These are phyloP conservation scores for Aspergillus niger DNA, from an alignment of 2,329 filamentous ascomycete genomes.

Conservation along the genomic window DNA sequence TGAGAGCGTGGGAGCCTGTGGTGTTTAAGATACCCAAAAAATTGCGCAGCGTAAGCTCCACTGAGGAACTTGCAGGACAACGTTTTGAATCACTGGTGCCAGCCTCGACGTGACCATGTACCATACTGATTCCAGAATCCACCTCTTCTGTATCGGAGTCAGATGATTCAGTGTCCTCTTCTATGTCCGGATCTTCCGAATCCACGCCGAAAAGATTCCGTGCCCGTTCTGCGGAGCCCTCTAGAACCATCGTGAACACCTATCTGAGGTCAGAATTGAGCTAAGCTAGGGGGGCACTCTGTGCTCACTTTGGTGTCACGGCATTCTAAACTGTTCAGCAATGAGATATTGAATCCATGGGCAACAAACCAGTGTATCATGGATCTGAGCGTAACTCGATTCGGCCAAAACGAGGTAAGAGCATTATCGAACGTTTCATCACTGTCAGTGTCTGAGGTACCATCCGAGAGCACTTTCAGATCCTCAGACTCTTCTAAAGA, in stretches of 20 bases:
- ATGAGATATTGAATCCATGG: conserved; percentile 61
- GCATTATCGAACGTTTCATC: not conserved
- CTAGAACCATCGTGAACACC: conserved; percentile 25
- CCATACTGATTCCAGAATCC: not conserved
- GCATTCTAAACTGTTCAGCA: conserved; percentile 66
- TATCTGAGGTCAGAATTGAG: conserved; percentile 4
- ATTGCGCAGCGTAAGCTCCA: not conserved
- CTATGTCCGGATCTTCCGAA: not conserved
- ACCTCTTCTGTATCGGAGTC: not conserved
- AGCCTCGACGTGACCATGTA: not conserved
- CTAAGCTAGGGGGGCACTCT: not conserved
- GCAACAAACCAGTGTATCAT: conserved; percentile 60
- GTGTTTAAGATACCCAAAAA: not conserved
- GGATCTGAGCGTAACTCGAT: conserved; percentile 40
- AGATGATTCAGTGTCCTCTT: not conserved
- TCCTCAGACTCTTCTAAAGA: not conserved
- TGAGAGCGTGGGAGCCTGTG: conserved; percentile 7
- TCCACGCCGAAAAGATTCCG: not conserved
- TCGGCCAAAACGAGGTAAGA: not conserved
- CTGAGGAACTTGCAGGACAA: not conserved
- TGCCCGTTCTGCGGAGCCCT: conserved; percentile 14
- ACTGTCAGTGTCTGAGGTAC: not conserved
- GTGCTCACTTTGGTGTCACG: conserved; percentile 61
- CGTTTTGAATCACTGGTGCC: not conserved
- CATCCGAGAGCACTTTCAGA: not conserved